Evolutionary conservation across 169 alveolate species (phyloP).

Genomic region (Plasmodium gallinaceum): DNA sequence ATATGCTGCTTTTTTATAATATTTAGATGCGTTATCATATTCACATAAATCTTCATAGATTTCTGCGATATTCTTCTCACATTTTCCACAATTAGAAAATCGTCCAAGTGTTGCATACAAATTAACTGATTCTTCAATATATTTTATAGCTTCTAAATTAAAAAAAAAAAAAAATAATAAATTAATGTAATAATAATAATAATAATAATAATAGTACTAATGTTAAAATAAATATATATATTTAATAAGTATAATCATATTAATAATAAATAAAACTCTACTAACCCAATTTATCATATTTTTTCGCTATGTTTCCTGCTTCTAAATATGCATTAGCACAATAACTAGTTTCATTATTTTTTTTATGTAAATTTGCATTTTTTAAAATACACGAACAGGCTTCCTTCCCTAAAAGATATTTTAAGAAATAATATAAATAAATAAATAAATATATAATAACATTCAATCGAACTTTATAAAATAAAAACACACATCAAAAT

Average conservation of each 20-base stretch:
- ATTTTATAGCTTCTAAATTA: conserved; percentile 52
- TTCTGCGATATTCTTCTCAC: conserved; percentile 71
- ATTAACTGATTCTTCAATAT: conserved; percentile 71
- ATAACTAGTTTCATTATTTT: conserved; percentile 57
- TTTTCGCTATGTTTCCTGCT: conserved; percentile 73
- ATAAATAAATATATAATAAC: not conserved
- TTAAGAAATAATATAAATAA: not conserved
- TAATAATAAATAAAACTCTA: not conserved
- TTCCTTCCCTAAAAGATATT: conserved; percentile 49
- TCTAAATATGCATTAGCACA: conserved; percentile 73
- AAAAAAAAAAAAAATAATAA: not conserved
- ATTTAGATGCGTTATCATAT: conserved; percentile 56
- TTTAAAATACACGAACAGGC: conserved; percentile 57
- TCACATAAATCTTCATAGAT: conserved; percentile 65
- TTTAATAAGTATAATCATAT: not conserved
- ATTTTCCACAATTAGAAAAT: conserved; percentile 67
- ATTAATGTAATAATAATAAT: not conserved
- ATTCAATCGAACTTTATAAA: too few relatives aligned
- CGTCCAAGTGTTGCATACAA: conserved; percentile 72
- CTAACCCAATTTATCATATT: conserved; percentile 64
- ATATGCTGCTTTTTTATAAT: conserved; percentile 78
- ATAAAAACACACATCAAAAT: too few relatives aligned
- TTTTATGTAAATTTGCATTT: conserved; percentile 48
- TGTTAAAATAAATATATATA: not conserved
- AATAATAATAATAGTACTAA: not conserved